A percentile compares a stretch with the other conserved stretches of the same genome.
Conservation (phyloP, 352 stramenopile species). For the Globisporangium ultimum region DNA sequence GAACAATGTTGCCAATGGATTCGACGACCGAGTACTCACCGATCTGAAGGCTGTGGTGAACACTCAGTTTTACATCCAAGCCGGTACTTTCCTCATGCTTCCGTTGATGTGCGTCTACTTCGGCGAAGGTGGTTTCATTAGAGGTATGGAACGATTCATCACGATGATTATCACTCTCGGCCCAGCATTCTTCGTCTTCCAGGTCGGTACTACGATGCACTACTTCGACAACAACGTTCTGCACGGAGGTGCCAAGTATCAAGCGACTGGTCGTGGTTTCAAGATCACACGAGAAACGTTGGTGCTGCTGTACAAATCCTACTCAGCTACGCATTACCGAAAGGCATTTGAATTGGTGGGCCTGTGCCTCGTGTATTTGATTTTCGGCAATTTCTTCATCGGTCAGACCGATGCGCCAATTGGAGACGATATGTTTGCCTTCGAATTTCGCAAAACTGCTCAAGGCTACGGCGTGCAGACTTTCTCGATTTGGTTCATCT, state of each 20-base stretch:
- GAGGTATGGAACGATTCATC: conserved; percentile 61
- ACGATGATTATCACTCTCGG: conserved; percentile 75
- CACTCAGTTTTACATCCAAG: conserved; percentile 83
- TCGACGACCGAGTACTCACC: conserved; percentile 53
- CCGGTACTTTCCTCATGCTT: conserved; percentile 67
- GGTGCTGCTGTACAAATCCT: conserved; percentile 74
- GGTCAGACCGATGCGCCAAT: conserved; percentile 44
- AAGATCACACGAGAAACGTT: conserved; percentile 82
- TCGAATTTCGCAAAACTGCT: conserved; percentile 58
- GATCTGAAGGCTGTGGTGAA: conserved; percentile 69
- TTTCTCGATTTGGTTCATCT: conserved; percentile 81
- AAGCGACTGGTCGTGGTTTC: conserved; percentile 77
- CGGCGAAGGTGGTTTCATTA: conserved; percentile 57
- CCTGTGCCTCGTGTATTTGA: conserved; percentile 62
- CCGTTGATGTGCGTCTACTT: conserved; percentile 78
- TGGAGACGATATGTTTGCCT: conserved; percentile 49
- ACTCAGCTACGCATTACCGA: conserved; percentile 66
- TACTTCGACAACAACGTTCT: conserved; percentile 83
- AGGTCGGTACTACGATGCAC: conserved; percentile 81
- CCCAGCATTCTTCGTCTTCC: conserved; percentile 76
- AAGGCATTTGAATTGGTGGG: conserved; percentile 76
- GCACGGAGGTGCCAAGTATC: conserved; percentile 71
- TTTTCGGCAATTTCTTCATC: conserved; percentile 69
- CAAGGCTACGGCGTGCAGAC: conserved; percentile 75
- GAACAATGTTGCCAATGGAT: conserved; percentile 46